Conservation (phyloP, 495 filamentous ascomycete species). For the Pyrenula aspistea region DNA sequence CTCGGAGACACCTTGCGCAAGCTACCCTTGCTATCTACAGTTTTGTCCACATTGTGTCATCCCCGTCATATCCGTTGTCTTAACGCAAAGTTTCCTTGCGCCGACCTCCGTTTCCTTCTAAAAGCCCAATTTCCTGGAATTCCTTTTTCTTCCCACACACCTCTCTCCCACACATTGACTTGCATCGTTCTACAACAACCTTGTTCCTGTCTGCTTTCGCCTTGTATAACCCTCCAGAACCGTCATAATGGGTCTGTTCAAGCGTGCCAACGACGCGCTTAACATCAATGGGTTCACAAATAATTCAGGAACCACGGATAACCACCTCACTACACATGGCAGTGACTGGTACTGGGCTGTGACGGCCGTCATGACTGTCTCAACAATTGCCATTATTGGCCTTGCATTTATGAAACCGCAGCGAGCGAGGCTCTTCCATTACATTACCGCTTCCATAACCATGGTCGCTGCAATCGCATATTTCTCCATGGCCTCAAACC, state of each 20-base stretch:
- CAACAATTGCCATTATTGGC: slow-evolving; percentile 27
- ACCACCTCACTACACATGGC: slow-evolving; percentile 50
- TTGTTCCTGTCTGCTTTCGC: too few species aligned
- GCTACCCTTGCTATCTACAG: neutral
- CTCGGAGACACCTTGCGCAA: neutral
- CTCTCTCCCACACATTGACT: neutral
- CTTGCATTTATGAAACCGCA: slow-evolving; percentile 37
- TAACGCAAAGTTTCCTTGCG: neutral
- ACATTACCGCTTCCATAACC: slow-evolving; percentile 48
- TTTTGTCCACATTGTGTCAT: neutral
- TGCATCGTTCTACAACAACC: too few species aligned
- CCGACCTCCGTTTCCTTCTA: neutral
- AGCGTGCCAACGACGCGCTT: slow-evolving; percentile 36
- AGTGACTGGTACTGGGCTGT: slow-evolving; percentile 46
- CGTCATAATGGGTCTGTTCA: slow-evolving; percentile 19
- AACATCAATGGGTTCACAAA: slow-evolving; percentile 29
- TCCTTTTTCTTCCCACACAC: neutral
- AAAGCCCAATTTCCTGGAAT: too few species aligned
- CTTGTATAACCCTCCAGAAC: too few species aligned
- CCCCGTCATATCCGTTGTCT: neutral
- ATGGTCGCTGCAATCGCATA: slow-evolving; percentile 54
- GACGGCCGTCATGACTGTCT: slow-evolving; percentile 25
- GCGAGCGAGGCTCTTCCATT: slow-evolving; percentile 53
- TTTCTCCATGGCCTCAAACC: slow-evolving; percentile 55
- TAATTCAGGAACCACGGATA: slow-evolving; percentile 28